Conservation (phyloP, 108 stramenopile genomes). For the Nitzschia sp. region DNA sequence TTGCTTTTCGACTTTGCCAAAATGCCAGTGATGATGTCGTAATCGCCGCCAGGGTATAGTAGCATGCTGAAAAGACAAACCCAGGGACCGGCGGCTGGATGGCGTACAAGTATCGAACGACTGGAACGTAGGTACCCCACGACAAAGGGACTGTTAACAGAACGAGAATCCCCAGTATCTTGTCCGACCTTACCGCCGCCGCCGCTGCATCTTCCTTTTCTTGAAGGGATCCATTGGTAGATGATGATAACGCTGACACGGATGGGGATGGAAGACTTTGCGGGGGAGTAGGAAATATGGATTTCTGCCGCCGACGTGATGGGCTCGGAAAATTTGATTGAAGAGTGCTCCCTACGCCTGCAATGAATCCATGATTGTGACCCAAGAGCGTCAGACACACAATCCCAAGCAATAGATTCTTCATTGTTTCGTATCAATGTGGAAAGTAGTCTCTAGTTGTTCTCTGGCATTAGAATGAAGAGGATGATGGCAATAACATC, state of each 20-base stretch:
- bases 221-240: not conserved
- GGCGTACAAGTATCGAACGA: conserved; percentile 68
- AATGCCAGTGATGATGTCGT: conserved; percentile 28
- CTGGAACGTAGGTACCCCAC: conserved; percentile 89
- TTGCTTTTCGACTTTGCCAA: not conserved
- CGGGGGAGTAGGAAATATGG: too few relatives aligned
- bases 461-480: too few relatives aligned
- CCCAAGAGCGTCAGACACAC: not conserved
- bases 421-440: not conserved
- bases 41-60: conserved; percentile 67
- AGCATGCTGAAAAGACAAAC: conserved; percentile 85
- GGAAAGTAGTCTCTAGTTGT: too few relatives aligned
- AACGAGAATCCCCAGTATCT: conserved; percentile 57
- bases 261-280: too few relatives aligned
- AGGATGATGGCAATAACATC: too few relatives aligned
- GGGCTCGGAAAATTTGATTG: too few relatives aligned
- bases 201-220: not conserved
- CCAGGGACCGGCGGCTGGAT: conserved; percentile 81
- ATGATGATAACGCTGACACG: too few relatives aligned
- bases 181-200: conserved; percentile 17
- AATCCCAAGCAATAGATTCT: not conserved
- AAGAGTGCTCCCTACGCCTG: not conserved
- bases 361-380: not conserved
- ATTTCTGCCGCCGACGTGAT: too few relatives aligned
- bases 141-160: conserved; percentile 78